phyloP scores from a whole-genome alignment of 139 green algal genomes.

The Chara braunii region DNA sequence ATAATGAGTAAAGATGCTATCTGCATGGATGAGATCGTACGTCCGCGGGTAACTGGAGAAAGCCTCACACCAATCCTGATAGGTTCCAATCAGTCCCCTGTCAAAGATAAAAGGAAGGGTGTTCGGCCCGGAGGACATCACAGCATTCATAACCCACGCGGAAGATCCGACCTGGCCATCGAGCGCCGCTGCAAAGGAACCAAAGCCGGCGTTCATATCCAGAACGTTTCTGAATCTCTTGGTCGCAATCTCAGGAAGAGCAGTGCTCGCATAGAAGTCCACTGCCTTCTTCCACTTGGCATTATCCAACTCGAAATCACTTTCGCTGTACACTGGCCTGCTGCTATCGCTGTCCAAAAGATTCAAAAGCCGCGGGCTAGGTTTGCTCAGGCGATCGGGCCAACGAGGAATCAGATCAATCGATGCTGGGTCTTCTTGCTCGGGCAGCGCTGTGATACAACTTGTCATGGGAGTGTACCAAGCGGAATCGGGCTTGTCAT shows the following conservation, averaged over 20 bases:
- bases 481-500: not conserved
- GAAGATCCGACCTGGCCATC: not conserved
- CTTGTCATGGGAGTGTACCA: not conserved
- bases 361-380: slow-evolving; percentile 1
- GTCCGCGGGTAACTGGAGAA: slow-evolving; percentile 29
- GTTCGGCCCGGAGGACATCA: slow-evolving; percentile 3
- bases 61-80: slow-evolving; percentile 33
- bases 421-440: not conserved
- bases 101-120: slow-evolving; percentile 34
- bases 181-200: slow-evolving; percentile 21
- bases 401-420: not conserved
- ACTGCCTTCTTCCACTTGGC: slow-evolving; percentile 4
- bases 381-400: slow-evolving; percentile 2
- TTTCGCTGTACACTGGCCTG: no score
- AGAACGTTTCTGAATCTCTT: slow-evolving; percentile 18
- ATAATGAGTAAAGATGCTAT: slow-evolving; percentile 4
- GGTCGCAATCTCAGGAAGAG: not conserved
- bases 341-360: no score
- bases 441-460: not conserved
- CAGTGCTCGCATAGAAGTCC: not conserved
- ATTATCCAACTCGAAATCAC: slow-evolving; percentile 8
- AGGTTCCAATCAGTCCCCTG: slow-evolving; percentile 22
- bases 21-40: slow-evolving; percentile 29
- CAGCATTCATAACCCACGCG: slow-evolving; percentile 37
- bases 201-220: slow-evolving; percentile 30